A percentile compares a stretch with the other conserved stretches of the same genome.
These are phyloP conservation scores for Scheffersomyces illinoinensis DNA, from an alignment of 1,139 yeast species.

Conservation along the genomic window DNA sequence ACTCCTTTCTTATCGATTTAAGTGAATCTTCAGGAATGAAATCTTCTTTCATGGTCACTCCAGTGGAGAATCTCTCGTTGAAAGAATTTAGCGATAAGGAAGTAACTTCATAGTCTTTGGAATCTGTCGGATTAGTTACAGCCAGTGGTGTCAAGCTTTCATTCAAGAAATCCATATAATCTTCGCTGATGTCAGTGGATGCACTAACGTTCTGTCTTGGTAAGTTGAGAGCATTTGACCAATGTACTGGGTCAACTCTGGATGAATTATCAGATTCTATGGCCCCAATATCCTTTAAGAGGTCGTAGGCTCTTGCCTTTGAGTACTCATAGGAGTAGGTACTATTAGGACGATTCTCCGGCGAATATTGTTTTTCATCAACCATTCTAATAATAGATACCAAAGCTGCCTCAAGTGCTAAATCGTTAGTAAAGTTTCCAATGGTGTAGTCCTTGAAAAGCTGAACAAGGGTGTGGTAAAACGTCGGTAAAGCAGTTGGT, in stretches of 20 bases:
- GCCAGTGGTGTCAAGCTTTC: not conserved
- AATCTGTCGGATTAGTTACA: not conserved
- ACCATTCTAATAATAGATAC: slow-evolving; percentile 38
- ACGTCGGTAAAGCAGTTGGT: slow-evolving; percentile 17
- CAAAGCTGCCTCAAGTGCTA: slow-evolving; percentile 33
- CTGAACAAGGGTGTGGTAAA: slow-evolving; percentile 35
- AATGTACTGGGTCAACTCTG: slow-evolving; percentile 40
- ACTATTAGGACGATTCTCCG: slow-evolving; percentile 9
- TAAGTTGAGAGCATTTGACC: slow-evolving; percentile 43
- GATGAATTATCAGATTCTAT: slow-evolving; percentile 2
- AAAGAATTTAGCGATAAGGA: not conserved
- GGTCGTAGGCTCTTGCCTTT: slow-evolving; percentile 48
- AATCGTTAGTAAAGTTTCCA: slow-evolving; percentile 47
- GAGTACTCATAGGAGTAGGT: slow-evolving; percentile 43
- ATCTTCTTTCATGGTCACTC: slow-evolving; percentile 14
- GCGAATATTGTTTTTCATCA: slow-evolving; percentile 24
- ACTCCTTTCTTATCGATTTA: slow-evolving; percentile 30
- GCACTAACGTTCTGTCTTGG: slow-evolving; percentile 41
- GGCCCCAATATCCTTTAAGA: slow-evolving; percentile 31
- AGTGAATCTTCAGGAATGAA: slow-evolving; percentile 39
- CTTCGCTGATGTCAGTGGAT: slow-evolving; percentile 41
- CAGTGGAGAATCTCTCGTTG: not conserved
- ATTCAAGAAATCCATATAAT: slow-evolving; percentile 40
- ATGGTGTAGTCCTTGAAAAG: slow-evolving; percentile 51
- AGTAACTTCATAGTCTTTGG: not conserved